phyloP scores from a whole-genome alignment of 805 yeast genomes.

The Lipomyces orientalis region DNA sequence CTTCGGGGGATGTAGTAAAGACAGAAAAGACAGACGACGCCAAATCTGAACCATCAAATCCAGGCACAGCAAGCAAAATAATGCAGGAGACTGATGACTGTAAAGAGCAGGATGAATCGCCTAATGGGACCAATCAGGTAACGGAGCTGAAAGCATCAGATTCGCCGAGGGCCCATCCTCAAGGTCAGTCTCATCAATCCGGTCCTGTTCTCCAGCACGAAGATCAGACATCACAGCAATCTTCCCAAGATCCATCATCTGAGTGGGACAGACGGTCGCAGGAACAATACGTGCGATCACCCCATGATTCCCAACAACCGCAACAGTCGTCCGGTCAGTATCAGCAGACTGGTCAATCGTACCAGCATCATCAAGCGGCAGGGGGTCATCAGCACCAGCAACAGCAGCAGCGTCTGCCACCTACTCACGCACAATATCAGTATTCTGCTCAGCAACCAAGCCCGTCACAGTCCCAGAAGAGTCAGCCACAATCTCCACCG shows the following conservation, averaged over 20 bases:
- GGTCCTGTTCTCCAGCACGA: slow-evolving; percentile 14
- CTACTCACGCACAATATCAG: slow-evolving; percentile 6
- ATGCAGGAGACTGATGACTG: not conserved
- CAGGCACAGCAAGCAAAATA: not conserved
- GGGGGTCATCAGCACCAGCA: slow-evolving; percentile 6
- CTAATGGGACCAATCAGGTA: not conserved
- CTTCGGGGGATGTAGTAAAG: not conserved
- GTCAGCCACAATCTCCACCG: slow-evolving; percentile 9
- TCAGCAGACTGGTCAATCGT: slow-evolving; percentile 6
- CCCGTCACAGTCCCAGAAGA: slow-evolving; percentile 11
- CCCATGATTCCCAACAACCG: slow-evolving; percentile 10
- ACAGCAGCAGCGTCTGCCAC: slow-evolving; percentile 4
- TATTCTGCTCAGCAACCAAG: slow-evolving; percentile 1
- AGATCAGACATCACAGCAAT: slow-evolving; percentile 9
- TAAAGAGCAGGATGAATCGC: not conserved
- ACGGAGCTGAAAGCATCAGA: not conserved
- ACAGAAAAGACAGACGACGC: not conserved
- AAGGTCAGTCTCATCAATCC: not conserved
- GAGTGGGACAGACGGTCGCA: slow-evolving; percentile 3
- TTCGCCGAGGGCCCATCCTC: not conserved
- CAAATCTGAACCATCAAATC: not conserved
- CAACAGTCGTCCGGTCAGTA: slow-evolving; percentile 1
- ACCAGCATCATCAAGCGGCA: slow-evolving; percentile 3
- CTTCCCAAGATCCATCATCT: slow-evolving; percentile 10
- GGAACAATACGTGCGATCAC: slow-evolving; percentile 4